These are phyloP conservation scores for Trichothecium sympodiale DNA, from an alignment of 2,329 filamentous ascomycete genomes.

Conservation along the genomic window DNA sequence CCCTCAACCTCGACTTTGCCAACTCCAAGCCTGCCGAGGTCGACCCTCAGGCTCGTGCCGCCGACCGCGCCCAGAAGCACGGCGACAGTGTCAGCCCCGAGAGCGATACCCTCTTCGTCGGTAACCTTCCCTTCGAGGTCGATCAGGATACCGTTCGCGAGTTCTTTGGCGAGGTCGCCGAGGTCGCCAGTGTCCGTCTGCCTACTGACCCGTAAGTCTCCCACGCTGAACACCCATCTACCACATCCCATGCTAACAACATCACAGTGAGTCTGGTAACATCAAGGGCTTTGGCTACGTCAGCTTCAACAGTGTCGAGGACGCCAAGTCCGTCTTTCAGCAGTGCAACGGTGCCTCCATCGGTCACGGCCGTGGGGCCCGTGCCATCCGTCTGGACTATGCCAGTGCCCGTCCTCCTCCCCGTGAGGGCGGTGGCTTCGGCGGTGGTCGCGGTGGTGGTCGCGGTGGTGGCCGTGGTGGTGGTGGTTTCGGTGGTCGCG, in stretches of 20 bases:
- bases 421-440: conserved; percentile 37
- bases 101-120: conserved; percentile 81
- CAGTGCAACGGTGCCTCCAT: conserved; percentile 56
- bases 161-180: conserved; percentile 61
- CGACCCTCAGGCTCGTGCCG: conserved; percentile 43
- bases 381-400: conserved; percentile 74
- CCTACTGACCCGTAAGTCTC: conserved; percentile 65
- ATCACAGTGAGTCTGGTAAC: conserved; percentile 57
- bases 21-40: conserved; percentile 49
- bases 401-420: conserved; percentile 55
- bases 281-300: conserved; percentile 93
- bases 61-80: conserved; percentile 55
- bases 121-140: conserved; percentile 79
- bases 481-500: conserved; percentile 38
- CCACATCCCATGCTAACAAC: conserved; percentile 1
- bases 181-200: conserved; percentile 70
- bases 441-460: conserved; percentile 40
- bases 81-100: conserved; percentile 72
- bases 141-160: conserved; percentile 65
- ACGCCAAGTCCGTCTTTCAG: conserved; percentile 66
- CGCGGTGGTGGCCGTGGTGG: conserved; percentile 38
- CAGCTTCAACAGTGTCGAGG: conserved; percentile 69
- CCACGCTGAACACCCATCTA: conserved; percentile 15
- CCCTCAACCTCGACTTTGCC: conserved; percentile 70
- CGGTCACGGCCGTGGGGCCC: conserved; percentile 55